phyloP scores from a whole-genome alignment of 1,284 basidiomycete species.

The Papiliotrema nemorosa region DNA sequence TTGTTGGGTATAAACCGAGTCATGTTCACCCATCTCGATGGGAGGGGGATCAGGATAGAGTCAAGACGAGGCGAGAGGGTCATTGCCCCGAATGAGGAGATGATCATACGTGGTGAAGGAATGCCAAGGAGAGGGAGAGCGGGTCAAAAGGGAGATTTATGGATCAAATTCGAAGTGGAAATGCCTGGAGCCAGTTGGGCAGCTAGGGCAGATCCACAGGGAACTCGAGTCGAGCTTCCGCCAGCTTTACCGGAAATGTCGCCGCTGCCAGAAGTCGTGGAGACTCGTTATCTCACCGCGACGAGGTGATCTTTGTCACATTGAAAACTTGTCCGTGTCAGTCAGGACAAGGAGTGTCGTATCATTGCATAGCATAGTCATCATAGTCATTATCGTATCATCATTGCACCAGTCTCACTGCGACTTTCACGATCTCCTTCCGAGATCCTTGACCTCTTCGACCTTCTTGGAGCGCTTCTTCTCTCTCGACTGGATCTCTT shows the following conservation, averaged over 20 bases:
- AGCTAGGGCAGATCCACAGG: constrained; percentile 13
- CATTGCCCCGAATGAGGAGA: constrained; percentile 67
- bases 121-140: constrained; percentile 69
- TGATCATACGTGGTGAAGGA: constrained; percentile 74
- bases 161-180: constrained; percentile 74
- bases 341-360: no score
- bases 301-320: no score
- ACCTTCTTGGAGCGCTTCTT: background rate
- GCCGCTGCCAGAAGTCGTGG: constrained; percentile 14
- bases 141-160: constrained; percentile 73
- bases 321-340: no score
- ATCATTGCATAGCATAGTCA: background rate
- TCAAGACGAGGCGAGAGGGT: constrained; percentile 67
- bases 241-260: constrained; percentile 22
- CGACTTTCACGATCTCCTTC: no score
- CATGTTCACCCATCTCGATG: constrained; percentile 82
- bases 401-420: no score
- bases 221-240: constrained; percentile 17
- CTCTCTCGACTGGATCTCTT: background rate
- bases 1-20: constrained; percentile 85
- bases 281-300: constrained; percentile 9
- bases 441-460: no score
- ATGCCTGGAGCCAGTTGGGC: constrained; percentile 57
- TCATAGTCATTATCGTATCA: background rate
- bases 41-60: constrained; percentile 72